phyloP scores from a whole-genome alignment of 1,139 yeast genomes.

The Arxiozyma telluris region DNA sequence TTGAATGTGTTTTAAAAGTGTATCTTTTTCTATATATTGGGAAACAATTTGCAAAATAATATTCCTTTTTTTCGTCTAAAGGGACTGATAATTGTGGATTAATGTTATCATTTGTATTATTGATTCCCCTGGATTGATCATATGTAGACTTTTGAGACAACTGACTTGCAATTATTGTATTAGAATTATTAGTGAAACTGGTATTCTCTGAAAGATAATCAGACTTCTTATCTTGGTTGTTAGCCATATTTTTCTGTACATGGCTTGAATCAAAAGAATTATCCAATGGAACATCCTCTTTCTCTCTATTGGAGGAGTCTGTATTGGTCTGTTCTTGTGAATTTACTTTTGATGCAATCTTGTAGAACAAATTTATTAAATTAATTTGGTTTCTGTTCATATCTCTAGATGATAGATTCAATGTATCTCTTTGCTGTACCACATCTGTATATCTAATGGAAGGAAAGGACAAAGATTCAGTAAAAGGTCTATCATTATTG shows the following conservation, averaged over 20 bases:
- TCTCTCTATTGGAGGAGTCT: not conserved
- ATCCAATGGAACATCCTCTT: not conserved
- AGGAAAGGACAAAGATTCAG: not conserved
- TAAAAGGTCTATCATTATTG: not conserved
- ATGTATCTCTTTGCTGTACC: not conserved
- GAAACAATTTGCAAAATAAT: constrained; percentile 66
- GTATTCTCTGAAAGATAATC: constrained; percentile 1
- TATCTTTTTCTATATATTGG: constrained; percentile 68
- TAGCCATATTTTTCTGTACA: not conserved
- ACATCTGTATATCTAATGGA: not conserved
- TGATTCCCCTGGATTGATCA: not conserved
- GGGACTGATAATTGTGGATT: constrained; percentile 12
- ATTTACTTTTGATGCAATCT: constrained; percentile 2
- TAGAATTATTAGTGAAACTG: constrained; percentile 5
- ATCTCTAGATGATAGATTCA: not conserved
- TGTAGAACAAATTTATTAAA: constrained; percentile 4
- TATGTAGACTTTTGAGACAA: constrained; percentile 2
- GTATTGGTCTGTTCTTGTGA: not conserved
- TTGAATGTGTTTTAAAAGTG: constrained; percentile 56
- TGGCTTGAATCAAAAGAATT: not conserved
- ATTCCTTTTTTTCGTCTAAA: constrained; percentile 39
- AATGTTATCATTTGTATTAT: not conserved
- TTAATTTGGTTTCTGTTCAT: not conserved
- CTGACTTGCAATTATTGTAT: constrained; percentile 4
- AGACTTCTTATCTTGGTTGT: constrained; percentile 1